A percentile compares a stretch with the other conserved stretches of the same genome.
These are phyloP conservation scores for Fusarium udum DNA, from an alignment of 2,329 filamentous ascomycete species.

Conservation along the genomic window DNA sequence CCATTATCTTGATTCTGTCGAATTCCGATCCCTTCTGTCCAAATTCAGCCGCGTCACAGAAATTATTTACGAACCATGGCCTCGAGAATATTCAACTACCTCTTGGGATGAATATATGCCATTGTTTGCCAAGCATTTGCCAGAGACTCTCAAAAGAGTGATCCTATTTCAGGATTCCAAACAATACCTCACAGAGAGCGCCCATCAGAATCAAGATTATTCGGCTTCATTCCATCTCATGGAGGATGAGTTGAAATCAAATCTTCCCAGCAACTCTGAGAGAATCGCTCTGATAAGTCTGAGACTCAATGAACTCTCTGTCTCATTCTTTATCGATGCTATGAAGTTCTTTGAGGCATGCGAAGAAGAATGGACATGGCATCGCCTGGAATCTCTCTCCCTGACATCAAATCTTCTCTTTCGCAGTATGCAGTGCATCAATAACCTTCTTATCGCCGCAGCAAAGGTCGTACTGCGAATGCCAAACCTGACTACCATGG, in stretches of 20 bases:
- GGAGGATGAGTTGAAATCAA: neutral
- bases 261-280: neutral
- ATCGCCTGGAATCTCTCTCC: neutral
- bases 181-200: neutral
- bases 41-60: neutral
- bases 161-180: neutral
- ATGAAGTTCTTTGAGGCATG: neutral
- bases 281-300: neutral
- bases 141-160: neutral
- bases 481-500: neutral
- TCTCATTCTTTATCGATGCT: neutral
- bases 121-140: neutral
- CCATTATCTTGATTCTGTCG: neutral
- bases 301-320: neutral
- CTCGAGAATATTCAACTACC: neutral
- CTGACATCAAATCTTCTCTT: neutral
- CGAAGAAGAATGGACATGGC: neutral
- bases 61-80: neutral
- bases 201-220: neutral
- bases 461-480: neutral
- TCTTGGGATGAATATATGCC: neutral
- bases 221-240: no score
- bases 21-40: neutral
- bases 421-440: fast-evolving
- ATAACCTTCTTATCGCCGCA: neutral